Base-by-base conservation (phyloP, 768 basidiomycete genomes). In the Trametes villosa region DNA sequence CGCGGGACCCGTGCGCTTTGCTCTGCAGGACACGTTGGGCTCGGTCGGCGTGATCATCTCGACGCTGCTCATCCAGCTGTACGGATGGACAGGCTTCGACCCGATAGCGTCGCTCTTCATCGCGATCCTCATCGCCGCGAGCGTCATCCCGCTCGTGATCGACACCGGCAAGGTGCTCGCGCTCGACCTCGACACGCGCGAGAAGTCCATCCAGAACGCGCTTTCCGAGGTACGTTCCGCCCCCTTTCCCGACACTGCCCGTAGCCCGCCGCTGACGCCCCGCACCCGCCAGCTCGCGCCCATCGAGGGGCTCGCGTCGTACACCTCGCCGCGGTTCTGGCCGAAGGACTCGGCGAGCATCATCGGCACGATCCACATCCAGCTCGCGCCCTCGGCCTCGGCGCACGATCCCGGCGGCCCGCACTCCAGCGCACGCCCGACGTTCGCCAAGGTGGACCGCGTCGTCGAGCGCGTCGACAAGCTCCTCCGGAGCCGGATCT, bases 31-130 rank as follows among this genome's bases (percentile, higher is more conserved):
- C 68, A 97, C 96, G 12, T 82, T 98, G 9, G 97, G 97, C 46
- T 97, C 95, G 18, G 95, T 98, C 22, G 97, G 97, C 18, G 97
- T 99, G 18, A 99, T 99, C 71, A 84, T 98, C 53, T 98, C 97
- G 26, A 99, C 97, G 2, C 78, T 98, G 18, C 83, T 98, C 55
- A 98, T 99, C 62, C 89, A 96, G 71, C 88, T 87, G 62, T 98
- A 97, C 67, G 96, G 97, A 24, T 98, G 96, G 95, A 98, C 96
- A 13, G 95, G 95, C 20, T 99, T 98, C 72, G 97, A 99, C 75
- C 97, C 97, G 1, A 94, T 99, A 60, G 97, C 97, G 0, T 96
- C 94, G 9, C 78, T 99, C 29, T 96, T 99, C 74, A 99, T 99
- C 65, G 97, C 97, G 6, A 76, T 92, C 9, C 77, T 99, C 65